phyloP scores from a whole-genome alignment of 768 basidiomycete species.

The Tulasnella sp. region DNA sequence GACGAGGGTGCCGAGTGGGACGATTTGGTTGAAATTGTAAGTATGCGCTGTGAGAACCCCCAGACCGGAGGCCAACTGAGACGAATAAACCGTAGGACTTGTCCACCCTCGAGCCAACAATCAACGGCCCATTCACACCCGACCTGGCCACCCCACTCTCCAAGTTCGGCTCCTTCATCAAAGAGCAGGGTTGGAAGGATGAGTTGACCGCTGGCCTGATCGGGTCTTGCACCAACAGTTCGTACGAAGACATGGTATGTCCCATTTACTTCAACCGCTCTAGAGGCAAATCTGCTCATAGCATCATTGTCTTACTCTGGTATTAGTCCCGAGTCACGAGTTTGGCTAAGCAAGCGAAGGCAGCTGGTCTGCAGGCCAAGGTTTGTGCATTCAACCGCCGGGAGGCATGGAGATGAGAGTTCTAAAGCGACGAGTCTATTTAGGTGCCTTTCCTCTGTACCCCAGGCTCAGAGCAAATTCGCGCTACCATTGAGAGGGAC shows the following conservation, averaged over 20 bases:
- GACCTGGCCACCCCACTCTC: conserved; percentile 94
- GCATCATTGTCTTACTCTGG: not conserved
- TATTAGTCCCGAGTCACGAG: conserved; percentile 85
- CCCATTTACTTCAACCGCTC: too few relatives aligned
- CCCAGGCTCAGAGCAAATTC: conserved; percentile 92
- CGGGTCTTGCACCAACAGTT: conserved; percentile 99
- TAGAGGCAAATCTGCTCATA: not conserved
- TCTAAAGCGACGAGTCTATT: not conserved
- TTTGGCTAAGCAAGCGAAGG: conserved; percentile 85
- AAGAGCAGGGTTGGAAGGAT: conserved; percentile 90
- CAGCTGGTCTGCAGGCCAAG: conserved; percentile 77
- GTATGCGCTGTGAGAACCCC: conserved; percentile 40
- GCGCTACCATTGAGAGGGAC: conserved; percentile 97
- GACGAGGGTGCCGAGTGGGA: conserved; percentile 93
- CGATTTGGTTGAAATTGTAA: conserved; percentile 88
- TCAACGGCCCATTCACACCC: conserved; percentile 98
- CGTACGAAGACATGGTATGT: conserved; percentile 90
- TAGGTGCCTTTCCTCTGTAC: conserved; percentile 86
- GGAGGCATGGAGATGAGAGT: not conserved
- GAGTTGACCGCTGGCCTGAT: conserved; percentile 90
- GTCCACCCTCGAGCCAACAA: conserved; percentile 84
- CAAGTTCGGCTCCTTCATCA: conserved; percentile 77
- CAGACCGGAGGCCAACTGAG: conserved; percentile 16
- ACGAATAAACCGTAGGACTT: conserved; percentile 61
- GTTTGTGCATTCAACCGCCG: conserved; percentile 43